These are phyloP conservation scores for Gynandropsis gynandra DNA, from an alignment of 345 rosid genomes.

Conservation along the genomic window DNA sequence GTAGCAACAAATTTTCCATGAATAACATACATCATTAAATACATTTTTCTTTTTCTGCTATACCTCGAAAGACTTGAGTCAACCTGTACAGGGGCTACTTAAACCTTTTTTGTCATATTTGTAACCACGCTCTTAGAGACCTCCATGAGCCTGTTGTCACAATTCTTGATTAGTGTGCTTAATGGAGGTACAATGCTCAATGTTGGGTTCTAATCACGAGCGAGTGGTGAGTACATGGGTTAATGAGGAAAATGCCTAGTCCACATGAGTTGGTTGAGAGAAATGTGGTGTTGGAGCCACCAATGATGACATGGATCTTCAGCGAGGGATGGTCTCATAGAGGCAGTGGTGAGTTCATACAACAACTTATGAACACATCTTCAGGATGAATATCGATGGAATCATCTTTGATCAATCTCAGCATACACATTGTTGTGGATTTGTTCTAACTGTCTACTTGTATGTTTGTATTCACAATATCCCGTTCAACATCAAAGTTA, in stretches of 20 bases:
- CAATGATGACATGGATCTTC: slow-evolving; percentile 48
- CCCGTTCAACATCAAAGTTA: slow-evolving; percentile 34
- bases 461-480: slow-evolving; percentile 51
- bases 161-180: slow-evolving; percentile 54
- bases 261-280: slow-evolving; percentile 32
- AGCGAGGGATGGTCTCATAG: slow-evolving; percentile 55
- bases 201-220: slow-evolving; percentile 60
- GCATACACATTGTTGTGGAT: slow-evolving; percentile 59
- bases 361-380: slow-evolving; percentile 50
- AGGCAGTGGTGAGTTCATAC: slow-evolving; percentile 47
- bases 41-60: too few relatives aligned
- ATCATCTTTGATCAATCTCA: slow-evolving; percentile 50
- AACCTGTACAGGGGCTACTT: too few relatives aligned
- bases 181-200: slow-evolving; percentile 75
- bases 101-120: too few relatives aligned
- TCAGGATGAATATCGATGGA: slow-evolving; percentile 61
- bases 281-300: slow-evolving; percentile 36
- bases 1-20: too few relatives aligned
- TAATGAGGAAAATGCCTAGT: background rate
- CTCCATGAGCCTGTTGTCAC: slow-evolving; percentile 42
- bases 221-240: slow-evolving; percentile 26
- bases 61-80: too few relatives aligned
- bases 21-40: too few relatives aligned
- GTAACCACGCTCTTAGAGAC: slow-evolving; percentile 28
- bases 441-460: slow-evolving; percentile 48